Percentiles rank a stretch among this genome's conserved stretches.
phyloP scores from a whole-genome alignment of 1,284 basidiomycete species.

The Puccinia horiana region DNA sequence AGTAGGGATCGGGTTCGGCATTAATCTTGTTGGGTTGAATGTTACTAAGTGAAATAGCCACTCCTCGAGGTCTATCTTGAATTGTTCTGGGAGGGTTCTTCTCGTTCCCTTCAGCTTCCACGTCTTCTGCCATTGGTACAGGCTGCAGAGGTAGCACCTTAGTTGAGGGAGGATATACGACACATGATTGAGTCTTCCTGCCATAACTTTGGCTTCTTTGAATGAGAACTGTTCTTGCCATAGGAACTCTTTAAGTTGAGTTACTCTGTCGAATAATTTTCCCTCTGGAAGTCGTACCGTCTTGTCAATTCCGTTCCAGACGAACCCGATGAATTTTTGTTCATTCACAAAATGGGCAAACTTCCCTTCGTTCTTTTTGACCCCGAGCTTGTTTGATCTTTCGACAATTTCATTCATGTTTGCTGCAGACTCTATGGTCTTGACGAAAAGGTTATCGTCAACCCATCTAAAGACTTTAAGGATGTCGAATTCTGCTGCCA shows the following conservation, averaged over 20 bases:
- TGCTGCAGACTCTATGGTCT: no score
- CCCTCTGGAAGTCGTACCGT: neutral
- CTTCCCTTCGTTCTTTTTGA: neutral
- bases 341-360: neutral
- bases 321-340: conserved; percentile 19
- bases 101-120: no score
- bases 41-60: no score
- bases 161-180: neutral
- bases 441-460: no score
- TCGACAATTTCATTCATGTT: neutral
- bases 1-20: neutral
- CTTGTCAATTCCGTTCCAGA: neutral
- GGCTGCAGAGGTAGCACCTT: neutral
- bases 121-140: no score
- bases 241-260: neutral
- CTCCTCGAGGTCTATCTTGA: no score
- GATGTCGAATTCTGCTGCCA: no score
- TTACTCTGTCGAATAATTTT: neutral
- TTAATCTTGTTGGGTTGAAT: no score
- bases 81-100: neutral
- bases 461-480: no score
- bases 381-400: neutral
- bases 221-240: neutral
- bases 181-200: conserved; percentile 2
- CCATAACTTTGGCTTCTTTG: neutral